These are phyloP conservation scores for Debaryomyces castellii DNA, from an alignment of 805 yeast genomes.

Conservation along the genomic window DNA sequence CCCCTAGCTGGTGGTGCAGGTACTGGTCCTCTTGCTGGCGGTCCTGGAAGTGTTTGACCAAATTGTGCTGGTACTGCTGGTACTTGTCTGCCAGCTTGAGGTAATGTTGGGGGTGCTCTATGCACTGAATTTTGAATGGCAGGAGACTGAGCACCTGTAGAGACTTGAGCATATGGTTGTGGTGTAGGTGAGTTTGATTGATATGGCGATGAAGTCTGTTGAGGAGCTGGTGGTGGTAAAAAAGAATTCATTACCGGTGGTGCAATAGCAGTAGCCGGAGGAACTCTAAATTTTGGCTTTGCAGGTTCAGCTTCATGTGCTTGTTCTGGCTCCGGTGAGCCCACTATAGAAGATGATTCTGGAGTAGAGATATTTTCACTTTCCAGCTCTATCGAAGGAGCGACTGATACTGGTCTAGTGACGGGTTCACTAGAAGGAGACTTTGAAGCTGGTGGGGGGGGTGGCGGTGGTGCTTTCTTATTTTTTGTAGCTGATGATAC, in stretches of 20 bases:
- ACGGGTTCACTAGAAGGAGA: slow-evolving; percentile 11
- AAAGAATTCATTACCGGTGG: slow-evolving; percentile 25
- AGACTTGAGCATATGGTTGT: neutral
- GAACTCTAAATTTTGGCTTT: slow-evolving; percentile 32
- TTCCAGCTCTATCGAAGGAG: slow-evolving; percentile 3
- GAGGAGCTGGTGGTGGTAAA: slow-evolving; percentile 15
- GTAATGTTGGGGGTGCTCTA: slow-evolving; percentile 21
- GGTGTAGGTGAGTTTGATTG: neutral
- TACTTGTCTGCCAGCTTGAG: slow-evolving; percentile 19
- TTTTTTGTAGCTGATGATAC: slow-evolving; percentile 14
- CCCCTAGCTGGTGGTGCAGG: slow-evolving; percentile 17
- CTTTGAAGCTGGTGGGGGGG: slow-evolving; percentile 29
- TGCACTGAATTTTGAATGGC: slow-evolving; percentile 18
- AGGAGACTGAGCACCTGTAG: slow-evolving; percentile 17
- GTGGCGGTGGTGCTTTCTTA: slow-evolving; percentile 42
- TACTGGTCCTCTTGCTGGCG: slow-evolving; percentile 7
- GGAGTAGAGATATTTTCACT: slow-evolving; percentile 1
- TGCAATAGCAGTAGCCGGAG: slow-evolving; percentile 31
- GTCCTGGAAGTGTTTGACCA: slow-evolving; percentile 12
- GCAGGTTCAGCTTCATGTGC: slow-evolving; percentile 12
- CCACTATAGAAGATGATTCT: slow-evolving; percentile 3
- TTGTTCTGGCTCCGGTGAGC: slow-evolving; percentile 10
- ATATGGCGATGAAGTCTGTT: slow-evolving; percentile 3
- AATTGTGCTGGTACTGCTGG: neutral
- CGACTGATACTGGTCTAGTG: slow-evolving; percentile 10